Conservation (phyloP, 768 basidiomycete species). For the Lenzites betulinus region DNA sequence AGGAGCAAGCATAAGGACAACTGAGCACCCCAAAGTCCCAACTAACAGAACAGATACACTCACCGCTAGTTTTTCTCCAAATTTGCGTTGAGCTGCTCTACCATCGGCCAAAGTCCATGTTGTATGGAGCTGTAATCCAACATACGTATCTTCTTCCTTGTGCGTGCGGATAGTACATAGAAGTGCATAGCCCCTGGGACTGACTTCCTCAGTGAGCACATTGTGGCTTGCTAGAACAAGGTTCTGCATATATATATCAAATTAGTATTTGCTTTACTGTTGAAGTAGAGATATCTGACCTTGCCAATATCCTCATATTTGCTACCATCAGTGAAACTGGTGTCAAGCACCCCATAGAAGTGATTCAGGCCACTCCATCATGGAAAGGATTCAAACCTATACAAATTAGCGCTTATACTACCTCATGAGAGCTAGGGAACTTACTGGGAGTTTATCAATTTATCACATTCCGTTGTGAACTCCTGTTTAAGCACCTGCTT, state of each 20-base stretch:
- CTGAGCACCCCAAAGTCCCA: too few relatives aligned
- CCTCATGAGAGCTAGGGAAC: too few relatives aligned
- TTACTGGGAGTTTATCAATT: background rate
- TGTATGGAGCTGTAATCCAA: too few relatives aligned
- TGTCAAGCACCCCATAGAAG: background rate
- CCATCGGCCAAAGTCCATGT: too few relatives aligned
- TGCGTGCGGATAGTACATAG: too few relatives aligned
- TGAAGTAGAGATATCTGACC: background rate
- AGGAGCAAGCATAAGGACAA: too few relatives aligned
- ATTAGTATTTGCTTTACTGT: background rate
- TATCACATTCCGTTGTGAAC: background rate
- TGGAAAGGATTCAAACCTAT: background rate
- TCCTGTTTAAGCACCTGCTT: background rate
- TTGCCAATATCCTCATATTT: background rate
- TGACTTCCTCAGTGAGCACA: background rate
- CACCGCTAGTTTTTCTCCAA: too few relatives aligned
- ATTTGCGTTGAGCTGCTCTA: too few relatives aligned
- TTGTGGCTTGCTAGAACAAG: constrained; percentile 1
- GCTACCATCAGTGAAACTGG: constrained; percentile 2
- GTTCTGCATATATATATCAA: background rate
- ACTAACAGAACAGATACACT: too few relatives aligned
- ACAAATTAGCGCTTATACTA: too few relatives aligned
- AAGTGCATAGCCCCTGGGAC: too few relatives aligned
- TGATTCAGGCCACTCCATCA: constrained; percentile 1
- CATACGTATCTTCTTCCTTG: too few relatives aligned